Conservation (phyloP, 495 filamentous ascomycete genomes). For the Aspergillus funiculosus region DNA sequence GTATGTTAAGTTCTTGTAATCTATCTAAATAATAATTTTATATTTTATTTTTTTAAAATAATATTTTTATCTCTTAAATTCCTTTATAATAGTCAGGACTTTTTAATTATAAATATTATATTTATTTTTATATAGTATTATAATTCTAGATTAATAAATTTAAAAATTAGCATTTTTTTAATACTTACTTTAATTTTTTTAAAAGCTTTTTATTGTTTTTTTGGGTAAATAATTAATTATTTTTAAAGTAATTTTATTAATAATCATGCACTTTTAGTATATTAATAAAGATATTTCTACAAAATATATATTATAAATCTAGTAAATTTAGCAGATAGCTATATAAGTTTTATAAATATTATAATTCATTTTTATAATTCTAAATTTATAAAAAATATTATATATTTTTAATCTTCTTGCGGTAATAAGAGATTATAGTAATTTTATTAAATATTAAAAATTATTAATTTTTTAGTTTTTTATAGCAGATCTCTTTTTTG, state of each 20-base stretch:
- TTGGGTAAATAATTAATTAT: background rate
- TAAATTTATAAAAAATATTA: conserved; percentile 3
- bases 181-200: background rate
- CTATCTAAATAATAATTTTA: conserved; percentile 6
- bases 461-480: background rate
- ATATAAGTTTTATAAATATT: conserved; percentile 3
- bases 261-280: too few species aligned
- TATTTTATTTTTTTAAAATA: conserved; percentile 8
- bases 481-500: conserved; percentile 3
- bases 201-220: conserved; percentile 2
- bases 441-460: conserved; percentile 14
- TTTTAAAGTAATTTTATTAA: background rate
- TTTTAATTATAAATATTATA: conserved; percentile 12
- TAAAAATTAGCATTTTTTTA: background rate
- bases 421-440: conserved; percentile 4
- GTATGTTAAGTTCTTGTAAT: conserved; percentile 10
- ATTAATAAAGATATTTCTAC: conserved; percentile 9
- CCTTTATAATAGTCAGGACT: conserved; percentile 2
- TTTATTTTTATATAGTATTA: background rate
- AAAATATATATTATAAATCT: conserved; percentile 1
- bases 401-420: conserved; percentile 7
- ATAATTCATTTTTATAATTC: conserved; percentile 6
- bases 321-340: background rate
- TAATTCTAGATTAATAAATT: background rate
- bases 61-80: conserved; percentile 3